Conservation (phyloP, 2,329 filamentous ascomycete species). For the Exophiala alcalophila region DNA sequence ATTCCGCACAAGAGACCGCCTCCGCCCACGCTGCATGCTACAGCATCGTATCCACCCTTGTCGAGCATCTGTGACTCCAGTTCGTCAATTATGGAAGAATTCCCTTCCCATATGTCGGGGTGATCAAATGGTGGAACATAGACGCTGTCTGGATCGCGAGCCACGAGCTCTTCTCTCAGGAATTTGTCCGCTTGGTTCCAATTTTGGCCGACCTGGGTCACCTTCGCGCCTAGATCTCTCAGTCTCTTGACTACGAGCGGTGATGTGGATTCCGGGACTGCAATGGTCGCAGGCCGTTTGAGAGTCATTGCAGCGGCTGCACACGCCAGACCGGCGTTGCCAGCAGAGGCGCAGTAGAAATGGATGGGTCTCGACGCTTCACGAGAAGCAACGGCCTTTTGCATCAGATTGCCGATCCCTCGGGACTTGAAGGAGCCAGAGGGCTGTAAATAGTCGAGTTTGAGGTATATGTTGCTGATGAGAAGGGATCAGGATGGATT, state of each 20-base stretch:
- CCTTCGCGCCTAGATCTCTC: constrained; percentile 61
- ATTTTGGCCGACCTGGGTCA: constrained; percentile 64
- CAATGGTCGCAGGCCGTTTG: constrained; percentile 66
- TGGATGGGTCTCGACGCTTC: constrained; percentile 50
- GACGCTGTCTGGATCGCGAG: constrained; percentile 32
- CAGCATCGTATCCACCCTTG: constrained; percentile 56
- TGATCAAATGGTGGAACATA: constrained; percentile 49
- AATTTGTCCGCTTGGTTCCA: constrained; percentile 68
- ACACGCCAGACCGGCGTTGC: constrained; percentile 79
- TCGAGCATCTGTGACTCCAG: constrained; percentile 41
- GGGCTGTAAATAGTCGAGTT: constrained; percentile 79
- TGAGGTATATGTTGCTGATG: constrained; percentile 64
- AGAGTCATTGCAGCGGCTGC: constrained; percentile 67
- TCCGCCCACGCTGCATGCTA: constrained; percentile 75
- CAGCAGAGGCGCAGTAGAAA: constrained; percentile 77
- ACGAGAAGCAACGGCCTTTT: constrained; percentile 38
- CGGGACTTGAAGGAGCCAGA: constrained; percentile 79
- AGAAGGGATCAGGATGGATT: neutral
- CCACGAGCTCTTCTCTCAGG: constrained; percentile 54
- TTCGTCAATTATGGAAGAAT: constrained; percentile 44
- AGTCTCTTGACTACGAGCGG: constrained; percentile 70
- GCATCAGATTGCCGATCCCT: constrained; percentile 37
- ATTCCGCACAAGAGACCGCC: constrained; percentile 76
- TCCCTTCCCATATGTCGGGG: constrained; percentile 45
- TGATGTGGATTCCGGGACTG: constrained; percentile 65